Base-by-base conservation (phyloP, 2,329 filamentous ascomycete genomes). In the Colletotrichum sp. region DNA sequence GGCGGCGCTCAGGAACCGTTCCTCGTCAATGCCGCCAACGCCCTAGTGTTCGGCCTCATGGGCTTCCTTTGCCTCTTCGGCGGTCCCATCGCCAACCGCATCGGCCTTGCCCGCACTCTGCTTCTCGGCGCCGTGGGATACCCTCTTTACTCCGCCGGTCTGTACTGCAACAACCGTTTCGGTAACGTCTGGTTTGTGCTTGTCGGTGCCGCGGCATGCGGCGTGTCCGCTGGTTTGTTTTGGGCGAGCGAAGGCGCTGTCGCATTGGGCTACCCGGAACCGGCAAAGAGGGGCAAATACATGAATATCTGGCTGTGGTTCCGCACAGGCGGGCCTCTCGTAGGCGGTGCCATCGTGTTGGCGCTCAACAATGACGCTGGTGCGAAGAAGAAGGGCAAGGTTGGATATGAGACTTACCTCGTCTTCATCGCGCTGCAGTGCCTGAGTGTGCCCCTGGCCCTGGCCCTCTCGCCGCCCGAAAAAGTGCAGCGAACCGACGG, bases 161-260 rank as follows among this genome's bases (percentile, higher is more conserved):
- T 90, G 1, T 90, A 90, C 78, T 84, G 84, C 66, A 88, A 89
- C 78, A 88, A 89, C 79, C 83, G 86, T 6, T 89, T 84, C 77
- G 89, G 88, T 8, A 90, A 88, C 65, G 86, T 84, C 16, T 90
- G 88, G 88, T 85, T 90, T 34, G 87, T 90, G 1, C 82, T 89
- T 0, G 80, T 90, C 7, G 88, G 88, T 21, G 86, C 88, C 5
- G 87, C 85, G 2, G 82, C 85, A 5, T 90, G 88, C 79, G 88
- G 88, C 34, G 79, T 89, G n/a, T n/a, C n/a, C n/a, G 88, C 88
- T 1, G 88, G 87, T 2, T 80, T 89, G 2, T 89, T 90, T 81
- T 90, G 88, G 88, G 86, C 87, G 0, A 84, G 84, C 10, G 88
- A 90, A 79, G 88, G 87, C 15, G 87, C 88, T 0, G 84, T 90